Percentiles rank a stretch among this genome's conserved stretches.
Conservation (phyloP, 495 filamentous ascomycete species). For the Penicillium verhagenii region DNA sequence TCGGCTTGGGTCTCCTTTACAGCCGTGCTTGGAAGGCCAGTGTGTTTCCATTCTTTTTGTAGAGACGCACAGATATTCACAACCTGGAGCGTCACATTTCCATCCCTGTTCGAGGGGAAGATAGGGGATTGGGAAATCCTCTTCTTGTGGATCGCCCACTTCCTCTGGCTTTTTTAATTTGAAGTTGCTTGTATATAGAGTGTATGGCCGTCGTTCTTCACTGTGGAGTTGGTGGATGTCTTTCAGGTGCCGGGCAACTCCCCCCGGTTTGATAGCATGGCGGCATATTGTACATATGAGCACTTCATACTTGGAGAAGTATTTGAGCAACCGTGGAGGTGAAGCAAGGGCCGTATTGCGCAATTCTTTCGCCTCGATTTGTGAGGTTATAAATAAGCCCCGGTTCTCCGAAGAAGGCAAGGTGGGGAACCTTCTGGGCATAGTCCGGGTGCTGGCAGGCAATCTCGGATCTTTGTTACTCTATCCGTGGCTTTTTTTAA, state of each 20-base stretch:
- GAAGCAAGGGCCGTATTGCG: background rate
- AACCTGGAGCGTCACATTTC: conserved; percentile 18
- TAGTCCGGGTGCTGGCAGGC: background rate
- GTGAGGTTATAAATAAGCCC: background rate
- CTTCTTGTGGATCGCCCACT: conserved; percentile 12
- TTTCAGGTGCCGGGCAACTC: conserved; percentile 36
- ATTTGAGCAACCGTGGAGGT: conserved; percentile 22
- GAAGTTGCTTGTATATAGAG: conserved; percentile 22
- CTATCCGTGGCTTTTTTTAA: too few species aligned
- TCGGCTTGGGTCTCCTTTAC: background rate
- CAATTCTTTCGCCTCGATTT: background rate
- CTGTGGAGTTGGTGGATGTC: conserved; percentile 35
- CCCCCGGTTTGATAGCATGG: conserved; percentile 37
- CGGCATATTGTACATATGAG: conserved; percentile 30
- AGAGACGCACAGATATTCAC: conserved; percentile 27
- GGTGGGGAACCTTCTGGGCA: background rate
- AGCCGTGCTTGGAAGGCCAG: conserved; percentile 22
- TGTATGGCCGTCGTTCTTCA: conserved; percentile 19
- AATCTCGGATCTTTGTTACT: too few species aligned
- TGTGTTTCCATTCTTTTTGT: conserved; percentile 34
- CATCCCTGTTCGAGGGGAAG: conserved; percentile 30
- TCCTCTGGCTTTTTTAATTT: conserved; percentile 20
- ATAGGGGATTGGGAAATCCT: conserved; percentile 29
- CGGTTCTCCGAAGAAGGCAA: background rate
- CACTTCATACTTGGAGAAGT: conserved; percentile 20